A percentile compares a stretch with the other conserved stretches of the same genome.
phyloP scores from a whole-genome alignment of 345 rosid genomes.

The Rhodomyrtus tomentosa region DNA sequence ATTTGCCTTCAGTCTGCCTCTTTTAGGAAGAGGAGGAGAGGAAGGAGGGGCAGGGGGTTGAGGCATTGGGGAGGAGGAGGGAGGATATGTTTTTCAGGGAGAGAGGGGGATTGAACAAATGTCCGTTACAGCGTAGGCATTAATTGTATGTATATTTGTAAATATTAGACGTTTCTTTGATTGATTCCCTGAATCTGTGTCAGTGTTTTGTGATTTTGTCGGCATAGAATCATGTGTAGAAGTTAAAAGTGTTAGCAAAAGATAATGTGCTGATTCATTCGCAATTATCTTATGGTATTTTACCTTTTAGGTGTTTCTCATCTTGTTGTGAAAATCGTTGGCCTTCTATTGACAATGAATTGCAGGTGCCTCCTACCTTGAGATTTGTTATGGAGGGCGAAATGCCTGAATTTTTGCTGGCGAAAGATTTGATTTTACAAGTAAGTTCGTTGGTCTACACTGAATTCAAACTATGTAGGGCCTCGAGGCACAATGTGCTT shows the following conservation, averaged over 20 bases:
- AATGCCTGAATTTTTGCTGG: conserved; percentile 84
- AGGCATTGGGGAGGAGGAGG: background rate
- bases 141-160: background rate
- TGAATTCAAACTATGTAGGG: background rate
- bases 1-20: background rate
- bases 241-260: background rate
- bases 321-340: background rate
- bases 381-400: conserved; percentile 97
- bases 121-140: background rate
- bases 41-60: background rate
- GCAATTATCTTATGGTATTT: background rate
- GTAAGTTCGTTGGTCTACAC: conserved; percentile 27
- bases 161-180: background rate
- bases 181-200: background rate
- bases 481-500: background rate
- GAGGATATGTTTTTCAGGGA: no score
- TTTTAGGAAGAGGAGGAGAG: background rate
- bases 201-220: background rate
- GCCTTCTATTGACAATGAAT: background rate
- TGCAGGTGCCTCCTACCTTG: conserved; percentile 89
- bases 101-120: background rate
- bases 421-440: conserved; percentile 96
- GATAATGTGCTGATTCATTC: background rate
- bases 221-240: background rate
- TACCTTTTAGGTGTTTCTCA: background rate